Conservation (phyloP, 306 rosid genomes). For the Nissolia schottii region DNA sequence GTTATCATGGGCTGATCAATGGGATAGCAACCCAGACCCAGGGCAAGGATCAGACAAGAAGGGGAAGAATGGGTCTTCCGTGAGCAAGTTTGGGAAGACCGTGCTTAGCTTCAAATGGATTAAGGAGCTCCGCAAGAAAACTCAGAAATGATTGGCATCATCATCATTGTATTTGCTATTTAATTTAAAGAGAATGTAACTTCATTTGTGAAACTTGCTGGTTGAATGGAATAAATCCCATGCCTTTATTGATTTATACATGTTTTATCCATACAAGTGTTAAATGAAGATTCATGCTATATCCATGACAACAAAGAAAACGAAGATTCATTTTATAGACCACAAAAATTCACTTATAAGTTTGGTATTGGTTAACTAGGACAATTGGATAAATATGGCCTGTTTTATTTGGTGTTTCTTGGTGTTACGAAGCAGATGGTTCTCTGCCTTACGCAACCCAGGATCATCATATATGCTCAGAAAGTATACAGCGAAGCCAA, state of each 20-base stretch:
- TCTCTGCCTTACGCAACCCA: background rate
- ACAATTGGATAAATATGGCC: background rate
- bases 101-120: slow-evolving; percentile 57
- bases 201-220: background rate
- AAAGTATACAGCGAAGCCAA: background rate
- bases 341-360: background rate
- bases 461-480: background rate
- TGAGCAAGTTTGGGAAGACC: slow-evolving; percentile 35
- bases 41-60: slow-evolving; percentile 34
- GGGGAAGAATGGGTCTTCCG: slow-evolving; percentile 37
- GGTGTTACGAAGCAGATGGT: background rate
- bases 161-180: background rate
- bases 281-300: background rate
- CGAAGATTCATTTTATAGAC: background rate
- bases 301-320: no score
- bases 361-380: background rate
- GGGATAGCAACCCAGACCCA: slow-evolving; percentile 61
- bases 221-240: background rate
- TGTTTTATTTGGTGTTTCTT: background rate
- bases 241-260: background rate
- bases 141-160: slow-evolving; percentile 21
- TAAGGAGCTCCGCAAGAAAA: slow-evolving; percentile 46
- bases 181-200: background rate
- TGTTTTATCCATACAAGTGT: background rate
- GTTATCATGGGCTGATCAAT: slow-evolving; percentile 71